Conservation (phyloP, 129 eudicot species). For the Sambucus nigra region DNA sequence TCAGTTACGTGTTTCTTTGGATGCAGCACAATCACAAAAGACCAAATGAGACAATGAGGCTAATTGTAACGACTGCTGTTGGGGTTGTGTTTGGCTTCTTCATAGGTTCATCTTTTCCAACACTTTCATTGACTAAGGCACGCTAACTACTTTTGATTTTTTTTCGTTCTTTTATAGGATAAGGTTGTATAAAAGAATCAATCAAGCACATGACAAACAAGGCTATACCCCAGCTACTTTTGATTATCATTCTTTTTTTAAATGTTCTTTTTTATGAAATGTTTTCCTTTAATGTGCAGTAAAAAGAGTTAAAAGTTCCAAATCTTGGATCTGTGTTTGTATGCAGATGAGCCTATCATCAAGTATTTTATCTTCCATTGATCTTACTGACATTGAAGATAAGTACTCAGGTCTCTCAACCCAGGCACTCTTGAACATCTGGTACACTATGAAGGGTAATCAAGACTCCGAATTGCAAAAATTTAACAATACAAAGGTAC, state of each 20-base stretch:
- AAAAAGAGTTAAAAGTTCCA: neutral
- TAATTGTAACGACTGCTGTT: conserved; percentile 58
- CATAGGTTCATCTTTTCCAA: conserved; percentile 69
- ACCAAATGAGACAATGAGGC: conserved; percentile 61
- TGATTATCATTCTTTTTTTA: neutral
- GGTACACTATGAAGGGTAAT: conserved; percentile 51
- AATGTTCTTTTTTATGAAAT: neutral
- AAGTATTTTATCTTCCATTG: conserved; percentile 45
- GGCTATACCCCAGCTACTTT: conserved; percentile 9
- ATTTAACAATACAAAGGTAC: conserved; percentile 46
- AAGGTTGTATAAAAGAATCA: no score
- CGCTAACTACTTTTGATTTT: conserved; percentile 3
- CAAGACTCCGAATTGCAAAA: conserved; percentile 19
- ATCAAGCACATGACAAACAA: no score
- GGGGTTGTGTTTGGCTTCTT: conserved; percentile 71
- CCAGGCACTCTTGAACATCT: conserved; percentile 61
- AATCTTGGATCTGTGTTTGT: conserved; percentile 8
- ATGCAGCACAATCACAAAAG: conserved; percentile 42
- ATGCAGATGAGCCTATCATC: conserved; percentile 47
- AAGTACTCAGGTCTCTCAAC: conserved; percentile 88
- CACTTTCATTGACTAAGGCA: conserved; percentile 51
- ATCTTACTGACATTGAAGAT: conserved; percentile 63
- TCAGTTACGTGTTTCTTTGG: neutral
- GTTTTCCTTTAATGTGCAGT: neutral
- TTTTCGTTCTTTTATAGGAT: no score